Percentiles rank a stretch among this genome's conserved stretches.
Conservation (phyloP, 2,329 filamentous ascomycete species). For the Arthroderma sp. region DNA sequence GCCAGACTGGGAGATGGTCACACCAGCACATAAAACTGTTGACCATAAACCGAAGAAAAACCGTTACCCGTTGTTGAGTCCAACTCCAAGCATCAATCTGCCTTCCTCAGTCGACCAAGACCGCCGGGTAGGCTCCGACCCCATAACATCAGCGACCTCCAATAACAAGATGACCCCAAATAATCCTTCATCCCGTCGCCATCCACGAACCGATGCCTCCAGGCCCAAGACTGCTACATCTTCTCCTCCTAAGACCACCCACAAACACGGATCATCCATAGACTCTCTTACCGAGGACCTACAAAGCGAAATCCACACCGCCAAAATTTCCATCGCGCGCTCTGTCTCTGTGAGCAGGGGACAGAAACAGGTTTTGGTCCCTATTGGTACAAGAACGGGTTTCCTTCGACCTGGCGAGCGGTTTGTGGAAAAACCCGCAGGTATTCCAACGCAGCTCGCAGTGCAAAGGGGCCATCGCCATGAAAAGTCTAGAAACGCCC, state of each 20-base stretch:
- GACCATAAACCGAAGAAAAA: background rate
- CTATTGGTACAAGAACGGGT: constrained; percentile 21
- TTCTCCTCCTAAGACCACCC: background rate
- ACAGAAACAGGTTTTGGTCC: constrained; percentile 28
- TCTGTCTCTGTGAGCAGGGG: constrained; percentile 29
- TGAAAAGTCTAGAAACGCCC: constrained; percentile 13
- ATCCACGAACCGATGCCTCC: background rate
- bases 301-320: constrained; percentile 12
- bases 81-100: background rate
- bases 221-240: background rate
- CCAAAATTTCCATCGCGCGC: constrained; percentile 30
- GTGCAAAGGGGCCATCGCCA: constrained; percentile 19
- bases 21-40: background rate
- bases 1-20: constrained; percentile 15
- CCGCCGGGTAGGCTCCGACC: background rate
- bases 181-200: background rate
- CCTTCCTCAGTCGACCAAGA: background rate
- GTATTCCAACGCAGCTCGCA: constrained; percentile 19
- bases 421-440: constrained; percentile 19
- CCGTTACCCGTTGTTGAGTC: background rate
- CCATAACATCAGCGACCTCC: background rate
- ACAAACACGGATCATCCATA: constrained; percentile 11
- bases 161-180: background rate
- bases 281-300: constrained; percentile 9
- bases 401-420: constrained; percentile 20